These are phyloP conservation scores for Tylopilus balloui DNA, from an alignment of 768 basidiomycete species.

Conservation along the genomic window DNA sequence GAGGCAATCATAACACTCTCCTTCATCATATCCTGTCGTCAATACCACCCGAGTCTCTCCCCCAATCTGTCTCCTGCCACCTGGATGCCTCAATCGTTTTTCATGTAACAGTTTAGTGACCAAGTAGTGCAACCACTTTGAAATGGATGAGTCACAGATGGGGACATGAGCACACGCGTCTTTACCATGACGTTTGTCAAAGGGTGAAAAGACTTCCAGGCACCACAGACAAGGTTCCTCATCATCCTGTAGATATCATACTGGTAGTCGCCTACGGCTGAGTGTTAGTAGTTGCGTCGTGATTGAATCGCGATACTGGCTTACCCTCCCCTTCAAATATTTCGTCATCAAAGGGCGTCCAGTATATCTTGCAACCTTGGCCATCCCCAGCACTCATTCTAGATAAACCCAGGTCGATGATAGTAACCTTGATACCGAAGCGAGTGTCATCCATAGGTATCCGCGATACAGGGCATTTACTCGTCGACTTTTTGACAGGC, in stretches of 20 bases:
- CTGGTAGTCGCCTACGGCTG: slow-evolving; percentile 73
- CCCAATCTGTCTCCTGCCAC: slow-evolving; percentile 35
- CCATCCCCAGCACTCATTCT: slow-evolving; percentile 64
- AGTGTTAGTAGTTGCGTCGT: slow-evolving; percentile 10
- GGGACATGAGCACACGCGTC: background rate
- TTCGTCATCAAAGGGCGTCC: slow-evolving; percentile 83
- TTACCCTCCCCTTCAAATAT: slow-evolving; percentile 89
- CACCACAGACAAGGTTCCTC: slow-evolving; percentile 51
- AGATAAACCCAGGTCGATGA: slow-evolving; percentile 94
- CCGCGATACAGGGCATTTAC: slow-evolving; percentile 30
- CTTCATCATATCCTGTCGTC: slow-evolving; percentile 50
- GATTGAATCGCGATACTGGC: slow-evolving; percentile 2
- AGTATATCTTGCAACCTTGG: slow-evolving; percentile 47
- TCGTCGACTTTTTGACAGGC: slow-evolving; percentile 33
- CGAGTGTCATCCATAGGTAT: slow-evolving; percentile 59
- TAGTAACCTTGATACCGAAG: slow-evolving; percentile 71
- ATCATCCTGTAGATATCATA: slow-evolving; percentile 94
- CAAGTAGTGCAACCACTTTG: slow-evolving; percentile 90
- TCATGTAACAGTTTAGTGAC: slow-evolving; percentile 62
- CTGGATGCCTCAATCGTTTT: slow-evolving; percentile 62
- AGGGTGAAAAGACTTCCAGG: slow-evolving; percentile 78
- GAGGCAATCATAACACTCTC: slow-evolving; percentile 65
- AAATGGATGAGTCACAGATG: slow-evolving; percentile 9
- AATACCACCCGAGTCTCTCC: slow-evolving; percentile 12
- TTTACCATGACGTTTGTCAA: slow-evolving; percentile 88